Evolutionary conservation across 1,284 basidiomycete species (phyloP).

Genomic region (Tetrapyrgos nigripes): DNA sequence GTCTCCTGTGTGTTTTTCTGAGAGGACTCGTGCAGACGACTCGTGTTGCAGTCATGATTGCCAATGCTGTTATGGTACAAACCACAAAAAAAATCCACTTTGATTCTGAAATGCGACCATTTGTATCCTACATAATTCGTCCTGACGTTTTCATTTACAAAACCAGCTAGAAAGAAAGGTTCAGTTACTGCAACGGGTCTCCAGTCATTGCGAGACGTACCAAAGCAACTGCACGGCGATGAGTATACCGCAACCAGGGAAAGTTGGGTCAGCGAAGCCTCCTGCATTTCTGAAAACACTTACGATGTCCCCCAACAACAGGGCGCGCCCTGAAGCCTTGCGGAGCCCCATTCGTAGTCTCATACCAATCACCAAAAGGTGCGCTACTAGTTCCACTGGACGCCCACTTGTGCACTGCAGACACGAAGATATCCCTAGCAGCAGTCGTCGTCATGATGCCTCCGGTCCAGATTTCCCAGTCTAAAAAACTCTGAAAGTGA

Average conservation of each 20-base stretch:
- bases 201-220: no score
- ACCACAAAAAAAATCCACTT: no score
- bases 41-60: no score
- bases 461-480: constrained; percentile 72
- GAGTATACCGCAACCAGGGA: neutral
- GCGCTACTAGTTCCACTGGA: constrained; percentile 56
- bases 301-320: constrained; percentile 62
- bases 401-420: constrained; percentile 60
- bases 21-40: no score
- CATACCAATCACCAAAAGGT: constrained; percentile 66
- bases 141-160: no score
- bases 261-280: neutral
- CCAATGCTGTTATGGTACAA: no score
- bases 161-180: no score
- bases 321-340: constrained; percentile 64
- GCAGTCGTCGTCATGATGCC: constrained; percentile 57
- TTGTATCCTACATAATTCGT: no score
- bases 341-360: constrained; percentile 53
- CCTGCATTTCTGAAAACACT: neutral
- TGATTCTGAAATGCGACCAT: no score
- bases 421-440: constrained; percentile 59
- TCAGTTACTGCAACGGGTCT: no score
- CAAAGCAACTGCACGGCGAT: constrained; percentile 1
- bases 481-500: constrained; percentile 54
- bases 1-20: no score